Conservation (phyloP, 2,329 filamentous ascomycete genomes). For the Stachybotrys elegans region DNA sequence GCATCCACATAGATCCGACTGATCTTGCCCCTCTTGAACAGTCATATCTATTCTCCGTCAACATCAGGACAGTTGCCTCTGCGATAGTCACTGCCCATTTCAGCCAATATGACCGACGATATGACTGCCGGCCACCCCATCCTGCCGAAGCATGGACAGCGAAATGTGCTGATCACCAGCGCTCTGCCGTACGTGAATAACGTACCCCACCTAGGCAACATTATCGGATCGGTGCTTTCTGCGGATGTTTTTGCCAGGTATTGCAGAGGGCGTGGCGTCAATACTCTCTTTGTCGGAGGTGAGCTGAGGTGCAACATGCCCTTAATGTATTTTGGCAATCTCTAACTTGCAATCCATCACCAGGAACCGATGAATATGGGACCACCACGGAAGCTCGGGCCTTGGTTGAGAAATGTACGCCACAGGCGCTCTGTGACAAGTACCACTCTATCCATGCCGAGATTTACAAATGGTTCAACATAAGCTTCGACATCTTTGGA, state of each 20-base stretch:
- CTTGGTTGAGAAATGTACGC: background rate
- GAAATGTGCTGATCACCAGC: slow-evolving; percentile 7
- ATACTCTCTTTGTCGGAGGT: background rate
- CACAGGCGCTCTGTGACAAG: slow-evolving; percentile 71
- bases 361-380: background rate
- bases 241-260: slow-evolving; percentile 3
- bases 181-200: slow-evolving; percentile 8
- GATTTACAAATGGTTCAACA: slow-evolving; percentile 86
- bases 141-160: slow-evolving; percentile 1
- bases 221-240: slow-evolving; percentile 7
- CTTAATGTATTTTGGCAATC: background rate
- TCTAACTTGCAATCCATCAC: background rate
- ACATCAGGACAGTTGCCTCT: background rate
- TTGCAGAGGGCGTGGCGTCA: background rate
- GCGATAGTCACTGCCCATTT: background rate
- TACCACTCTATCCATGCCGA: slow-evolving; percentile 79
- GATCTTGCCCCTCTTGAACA: background rate
- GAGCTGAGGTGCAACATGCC: background rate
- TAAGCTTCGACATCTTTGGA: slow-evolving; percentile 84
- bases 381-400: background rate
- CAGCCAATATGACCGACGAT: background rate
- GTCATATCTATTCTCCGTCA: background rate
- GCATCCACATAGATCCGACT: no score
- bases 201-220: slow-evolving; percentile 7
- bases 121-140: background rate